phyloP scores from a whole-genome alignment of 305 asterid genomes.

The Solanum hybrid region DNA sequence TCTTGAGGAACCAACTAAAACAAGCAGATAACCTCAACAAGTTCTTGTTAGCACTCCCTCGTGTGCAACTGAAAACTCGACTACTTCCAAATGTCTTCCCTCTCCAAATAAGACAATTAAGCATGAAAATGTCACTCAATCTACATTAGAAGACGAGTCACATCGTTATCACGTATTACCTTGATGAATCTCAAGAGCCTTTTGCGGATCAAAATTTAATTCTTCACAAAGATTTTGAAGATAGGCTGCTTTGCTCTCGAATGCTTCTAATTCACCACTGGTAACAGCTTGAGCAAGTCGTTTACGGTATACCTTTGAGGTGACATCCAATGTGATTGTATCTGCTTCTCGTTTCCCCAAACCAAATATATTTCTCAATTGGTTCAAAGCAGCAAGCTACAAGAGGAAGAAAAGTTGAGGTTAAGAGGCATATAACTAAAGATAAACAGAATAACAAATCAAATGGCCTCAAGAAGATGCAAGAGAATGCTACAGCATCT shows the following conservation, averaged over 20 bases:
- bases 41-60: background rate
- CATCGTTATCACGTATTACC: slow-evolving; percentile 33
- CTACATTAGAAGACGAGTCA: background rate
- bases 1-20: background rate
- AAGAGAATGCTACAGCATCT: background rate
- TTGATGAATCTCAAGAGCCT: slow-evolving; percentile 86
- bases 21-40: background rate
- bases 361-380: slow-evolving; percentile 85
- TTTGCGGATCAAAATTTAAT: slow-evolving; percentile 80
- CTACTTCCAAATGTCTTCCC: background rate
- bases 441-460: background rate
- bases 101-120: background rate
- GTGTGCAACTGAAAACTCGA: background rate
- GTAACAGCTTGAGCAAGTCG: slow-evolving; percentile 91
- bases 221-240: slow-evolving; percentile 95
- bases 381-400: slow-evolving; percentile 78
- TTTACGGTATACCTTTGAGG: slow-evolving; percentile 72
- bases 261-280: slow-evolving; percentile 61
- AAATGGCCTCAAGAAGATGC: background rate
- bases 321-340: slow-evolving; percentile 66
- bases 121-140: background rate
- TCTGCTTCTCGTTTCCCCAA: slow-evolving; percentile 90
- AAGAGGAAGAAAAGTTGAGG: slow-evolving; percentile 19
- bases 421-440: slow-evolving; percentile 9
- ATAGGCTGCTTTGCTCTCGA: slow-evolving; percentile 90